These are phyloP conservation scores for Cydonia oblonga DNA, from an alignment of 331 rosid genomes.

Conservation along the genomic window DNA sequence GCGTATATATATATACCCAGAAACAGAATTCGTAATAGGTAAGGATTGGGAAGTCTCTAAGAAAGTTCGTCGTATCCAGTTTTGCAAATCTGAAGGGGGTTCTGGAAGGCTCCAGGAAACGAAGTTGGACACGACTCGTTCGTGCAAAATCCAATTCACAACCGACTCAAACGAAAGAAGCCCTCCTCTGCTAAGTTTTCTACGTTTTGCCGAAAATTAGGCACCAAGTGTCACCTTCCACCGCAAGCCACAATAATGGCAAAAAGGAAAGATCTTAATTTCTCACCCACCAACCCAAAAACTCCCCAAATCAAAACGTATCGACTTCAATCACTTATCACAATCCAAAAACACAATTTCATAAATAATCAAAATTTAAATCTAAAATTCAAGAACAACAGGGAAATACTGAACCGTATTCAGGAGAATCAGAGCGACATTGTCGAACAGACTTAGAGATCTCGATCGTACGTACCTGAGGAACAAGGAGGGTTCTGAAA, in stretches of 20 bases:
- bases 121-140: slow-evolving; percentile 11
- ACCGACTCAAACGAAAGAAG: slow-evolving; percentile 32
- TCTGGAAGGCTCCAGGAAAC: background rate
- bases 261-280: fast-evolving
- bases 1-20: background rate
- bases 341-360: background rate
- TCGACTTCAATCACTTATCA: background rate
- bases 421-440: background rate
- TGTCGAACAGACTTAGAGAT: background rate
- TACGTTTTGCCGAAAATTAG: background rate
- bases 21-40: background rate
- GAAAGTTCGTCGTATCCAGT: slow-evolving; percentile 11
- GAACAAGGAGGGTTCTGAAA: background rate
- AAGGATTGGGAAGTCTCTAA: background rate
- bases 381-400: background rate
- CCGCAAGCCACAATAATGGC: background rate
- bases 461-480: background rate
- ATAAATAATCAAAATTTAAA: background rate
- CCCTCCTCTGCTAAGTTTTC: slow-evolving; percentile 1
- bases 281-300: background rate
- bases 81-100: background rate
- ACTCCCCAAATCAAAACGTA: background rate
- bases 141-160: background rate
- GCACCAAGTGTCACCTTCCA: background rate
- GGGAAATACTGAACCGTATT: background rate